Percentiles rank a stretch among this genome's conserved stretches.
Conservation (phyloP, 768 basidiomycete genomes). For the Lyophyllum decastes region DNA sequence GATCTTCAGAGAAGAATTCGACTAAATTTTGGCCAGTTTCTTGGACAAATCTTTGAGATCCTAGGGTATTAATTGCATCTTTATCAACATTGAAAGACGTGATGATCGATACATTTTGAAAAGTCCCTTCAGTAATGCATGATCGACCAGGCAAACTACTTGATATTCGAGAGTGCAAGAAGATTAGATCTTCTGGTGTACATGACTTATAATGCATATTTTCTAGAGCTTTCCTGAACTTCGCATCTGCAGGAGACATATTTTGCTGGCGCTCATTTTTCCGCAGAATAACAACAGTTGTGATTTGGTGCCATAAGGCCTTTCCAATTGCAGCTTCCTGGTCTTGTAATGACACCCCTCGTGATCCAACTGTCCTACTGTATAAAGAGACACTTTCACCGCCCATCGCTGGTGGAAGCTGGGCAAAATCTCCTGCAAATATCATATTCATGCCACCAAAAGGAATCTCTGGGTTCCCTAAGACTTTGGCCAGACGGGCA, state of each 20-base stretch:
- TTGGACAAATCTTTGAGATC: background rate
- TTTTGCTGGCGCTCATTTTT: conserved; percentile 35
- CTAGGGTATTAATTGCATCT: background rate
- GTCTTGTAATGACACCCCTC: background rate
- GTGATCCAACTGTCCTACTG: conserved; percentile 15
- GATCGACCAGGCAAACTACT: background rate
- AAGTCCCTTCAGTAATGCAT: conserved; percentile 17
- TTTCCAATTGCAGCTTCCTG: conserved; percentile 26
- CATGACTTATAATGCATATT: conserved; percentile 44
- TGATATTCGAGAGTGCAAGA: conserved; percentile 27
- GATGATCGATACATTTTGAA: conserved; percentile 39
- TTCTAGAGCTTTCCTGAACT: conserved; percentile 28
- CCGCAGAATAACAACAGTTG: conserved; percentile 23
- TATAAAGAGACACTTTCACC: conserved; percentile 17
- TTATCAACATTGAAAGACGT: conserved; percentile 3
- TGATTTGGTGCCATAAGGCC: conserved; percentile 30
- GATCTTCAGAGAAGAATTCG: conserved; percentile 2
- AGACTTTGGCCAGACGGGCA: background rate
- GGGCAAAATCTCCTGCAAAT: conserved; percentile 48
- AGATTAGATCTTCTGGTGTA: conserved; percentile 35
- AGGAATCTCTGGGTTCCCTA: background rate
- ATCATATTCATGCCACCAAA: conserved; percentile 40
- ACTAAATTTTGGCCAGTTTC: background rate
- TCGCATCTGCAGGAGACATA: conserved; percentile 20
- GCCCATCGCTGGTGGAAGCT: conserved; percentile 32